phyloP scores from a whole-genome alignment of 345 rosid genomes.

The Camelina laxa region DNA sequence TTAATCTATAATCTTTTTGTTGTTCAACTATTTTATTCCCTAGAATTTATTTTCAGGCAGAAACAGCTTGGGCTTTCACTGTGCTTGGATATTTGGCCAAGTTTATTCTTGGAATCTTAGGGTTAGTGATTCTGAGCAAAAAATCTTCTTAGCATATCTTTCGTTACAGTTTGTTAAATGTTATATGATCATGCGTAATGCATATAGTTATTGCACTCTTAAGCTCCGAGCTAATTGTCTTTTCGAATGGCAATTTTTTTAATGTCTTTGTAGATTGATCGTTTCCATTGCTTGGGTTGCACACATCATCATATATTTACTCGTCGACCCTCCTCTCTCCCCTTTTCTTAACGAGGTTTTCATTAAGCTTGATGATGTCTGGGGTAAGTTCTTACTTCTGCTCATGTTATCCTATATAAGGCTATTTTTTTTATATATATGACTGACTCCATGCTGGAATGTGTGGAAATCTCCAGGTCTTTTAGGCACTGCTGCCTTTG shows the following conservation, averaged over 20 bases:
- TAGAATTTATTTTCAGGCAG: conserved; percentile 67
- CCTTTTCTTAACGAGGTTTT: conserved; percentile 94
- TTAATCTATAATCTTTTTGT: neutral
- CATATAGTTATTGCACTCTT: neutral
- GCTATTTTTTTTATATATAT: neutral
- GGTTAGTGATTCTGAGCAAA: conserved; percentile 57
- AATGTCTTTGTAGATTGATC: conserved; percentile 60
- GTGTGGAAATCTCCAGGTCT: conserved; percentile 66
- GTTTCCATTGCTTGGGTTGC: conserved; percentile 97
- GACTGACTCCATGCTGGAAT: conserved; percentile 15
- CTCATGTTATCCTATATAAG: neutral
- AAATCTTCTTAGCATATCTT: neutral
- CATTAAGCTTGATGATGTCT: conserved; percentile 90
- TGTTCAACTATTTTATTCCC: conserved; percentile 12
- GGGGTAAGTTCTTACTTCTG: conserved; percentile 67
- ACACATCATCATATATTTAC: conserved; percentile 85
- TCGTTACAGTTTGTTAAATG: neutral
- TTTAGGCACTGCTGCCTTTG: conserved; percentile 96
- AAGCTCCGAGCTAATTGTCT: conserved; percentile 9
- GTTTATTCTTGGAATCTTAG: conserved; percentile 79
- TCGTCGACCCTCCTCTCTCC: conserved; percentile 85
- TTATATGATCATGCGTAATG: neutral
- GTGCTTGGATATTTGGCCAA: conserved; percentile 95
- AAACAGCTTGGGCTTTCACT: conserved; percentile 96
- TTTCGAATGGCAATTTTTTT: conserved; percentile 7